Base-by-base conservation (phyloP, 805 yeast species). In the Metschnikowia arizonensis region DNA sequence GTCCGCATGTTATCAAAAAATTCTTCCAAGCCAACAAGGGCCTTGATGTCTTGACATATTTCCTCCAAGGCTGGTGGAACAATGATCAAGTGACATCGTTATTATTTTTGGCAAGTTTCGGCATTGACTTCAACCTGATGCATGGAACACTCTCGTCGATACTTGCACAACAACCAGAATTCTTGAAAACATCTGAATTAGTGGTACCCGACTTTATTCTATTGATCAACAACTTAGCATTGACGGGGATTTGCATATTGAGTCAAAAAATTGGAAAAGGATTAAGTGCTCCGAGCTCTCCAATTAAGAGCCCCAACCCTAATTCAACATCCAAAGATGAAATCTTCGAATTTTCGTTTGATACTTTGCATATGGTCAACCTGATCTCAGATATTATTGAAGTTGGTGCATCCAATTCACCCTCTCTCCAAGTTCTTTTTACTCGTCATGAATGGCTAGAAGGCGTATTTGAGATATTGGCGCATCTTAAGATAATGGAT, bases 1-100 rank as follows among this genome's bases (percentile, higher is more conserved):
- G 82, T 1, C 58, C 71, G 2, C 68, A 69, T 26, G 69, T 73
- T 2, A 75, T 76, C 43, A 69, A 65, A 23, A 62, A 73, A 19
- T 84, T 85, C 50, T 66, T 73, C 26, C 72, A 69, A 11, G 53
- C 52, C 7, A 76, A 72, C 44, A 71, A 72, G 42, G 88, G 88
- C 0, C 60, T 77, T 23, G 72, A 68, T 42, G 73, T 76, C 8
- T 59, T 78, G 43, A 70, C 76, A 3, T 72, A 69, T 45, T 62
- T 67, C 39, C 49, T 83, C 41, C 61, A 72, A 50, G 57, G 62
- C 36, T 71, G 76, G 71, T 78, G 83, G 80, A 49, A 56, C 19
- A 73, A 77, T 52, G 71, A 73, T 47, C 70, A 71, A 32, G 58
- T 81, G 4, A 54, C 73, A 9, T 56, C 72, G 28, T 53, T 66